Evolutionary conservation across 495 filamentous ascomycete species (phyloP).

Genomic region (Aspergillus nanangensis): DNA sequence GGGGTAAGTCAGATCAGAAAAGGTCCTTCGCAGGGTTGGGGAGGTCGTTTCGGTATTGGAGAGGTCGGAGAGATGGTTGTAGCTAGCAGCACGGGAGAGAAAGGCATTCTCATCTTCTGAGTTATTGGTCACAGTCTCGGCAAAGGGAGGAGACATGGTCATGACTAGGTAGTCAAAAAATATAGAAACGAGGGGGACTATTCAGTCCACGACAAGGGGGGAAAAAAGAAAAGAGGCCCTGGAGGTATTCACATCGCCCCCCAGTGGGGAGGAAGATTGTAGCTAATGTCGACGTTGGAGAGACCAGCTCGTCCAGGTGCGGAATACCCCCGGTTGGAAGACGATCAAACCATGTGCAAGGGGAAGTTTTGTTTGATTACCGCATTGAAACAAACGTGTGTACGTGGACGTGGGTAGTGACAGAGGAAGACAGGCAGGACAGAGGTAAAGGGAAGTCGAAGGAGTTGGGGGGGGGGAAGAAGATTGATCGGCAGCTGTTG

Average conservation of each 20-base stretch:
- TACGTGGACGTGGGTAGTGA: too few species aligned
- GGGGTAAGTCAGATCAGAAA: slow-evolving; percentile 38
- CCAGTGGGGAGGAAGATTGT: slow-evolving; percentile 14
- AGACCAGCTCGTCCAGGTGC: slow-evolving; percentile 44
- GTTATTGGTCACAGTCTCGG: slow-evolving; percentile 18
- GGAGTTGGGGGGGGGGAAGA: neutral
- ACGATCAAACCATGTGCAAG: slow-evolving; percentile 21
- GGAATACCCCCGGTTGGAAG: too few species aligned
- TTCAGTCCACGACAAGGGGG: slow-evolving; percentile 8
- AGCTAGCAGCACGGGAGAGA: slow-evolving; percentile 38
- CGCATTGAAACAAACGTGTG: too few species aligned
- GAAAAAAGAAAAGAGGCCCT: slow-evolving; percentile 8
- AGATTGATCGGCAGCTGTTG: too few species aligned
- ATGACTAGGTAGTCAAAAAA: slow-evolving; percentile 6
- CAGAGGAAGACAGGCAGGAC: too few species aligned
- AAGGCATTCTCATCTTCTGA: slow-evolving; percentile 22
- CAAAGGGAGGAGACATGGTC: slow-evolving; percentile 33
- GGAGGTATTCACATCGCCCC: slow-evolving; percentile 28
- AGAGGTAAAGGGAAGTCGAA: neutral
- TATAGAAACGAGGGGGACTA: slow-evolving; percentile 2
- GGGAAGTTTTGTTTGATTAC: too few species aligned
- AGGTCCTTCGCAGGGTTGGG: slow-evolving; percentile 36
- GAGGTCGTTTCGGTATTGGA: slow-evolving; percentile 15
- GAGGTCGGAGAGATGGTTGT: slow-evolving; percentile 35
- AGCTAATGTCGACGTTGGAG: slow-evolving; percentile 24